phyloP scores from a whole-genome alignment of 139 green algal species.

The Mychonastes homosphaera region DNA sequence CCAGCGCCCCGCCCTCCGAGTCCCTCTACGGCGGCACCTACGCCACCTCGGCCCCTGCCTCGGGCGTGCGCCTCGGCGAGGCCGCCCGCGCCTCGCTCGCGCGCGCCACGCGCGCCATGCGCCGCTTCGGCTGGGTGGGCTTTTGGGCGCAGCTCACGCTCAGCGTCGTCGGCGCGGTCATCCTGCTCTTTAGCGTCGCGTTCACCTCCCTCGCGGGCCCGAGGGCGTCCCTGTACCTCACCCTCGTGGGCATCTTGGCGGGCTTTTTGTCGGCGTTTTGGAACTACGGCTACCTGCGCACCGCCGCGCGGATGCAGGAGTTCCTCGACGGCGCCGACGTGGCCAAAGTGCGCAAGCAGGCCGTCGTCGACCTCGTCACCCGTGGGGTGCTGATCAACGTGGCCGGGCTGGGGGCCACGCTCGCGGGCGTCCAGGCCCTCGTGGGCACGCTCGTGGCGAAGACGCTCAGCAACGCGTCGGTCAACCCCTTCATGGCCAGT shows the following conservation, averaged over 20 bases:
- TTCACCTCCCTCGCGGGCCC: constrained; percentile 79
- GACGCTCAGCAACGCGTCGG: constrained; percentile 79
- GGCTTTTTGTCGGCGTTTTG: constrained; percentile 88
- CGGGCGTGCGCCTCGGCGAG: constrained; percentile 27
- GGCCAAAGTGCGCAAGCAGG: constrained; percentile 51
- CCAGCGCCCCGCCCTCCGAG: too few relatives aligned
- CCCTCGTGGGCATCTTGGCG: constrained; percentile 78
- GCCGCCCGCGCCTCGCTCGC: constrained; percentile 29
- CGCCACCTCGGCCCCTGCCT: not conserved
- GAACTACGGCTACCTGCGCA: constrained; percentile 73
- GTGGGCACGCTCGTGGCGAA: constrained; percentile 95
- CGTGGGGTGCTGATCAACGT: constrained; percentile 72
- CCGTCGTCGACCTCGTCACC: constrained; percentile 55
- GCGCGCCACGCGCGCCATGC: constrained; percentile 37
- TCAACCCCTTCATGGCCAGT: constrained; percentile 76
- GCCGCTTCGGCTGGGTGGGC: constrained; percentile 68
- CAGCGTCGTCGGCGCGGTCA: constrained; percentile 72
- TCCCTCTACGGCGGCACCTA: too few relatives aligned
- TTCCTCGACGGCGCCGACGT: constrained; percentile 54
- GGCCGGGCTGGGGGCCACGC: constrained; percentile 51
- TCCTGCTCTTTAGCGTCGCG: constrained; percentile 90
- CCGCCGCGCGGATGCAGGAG: constrained; percentile 44
- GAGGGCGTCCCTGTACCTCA: constrained; percentile 77
- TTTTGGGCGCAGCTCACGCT: constrained; percentile 95
- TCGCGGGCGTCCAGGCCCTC: constrained; percentile 56